Evolutionary conservation across 352 stramenopile species (phyloP).

Genomic region (Phytopythium sindhum): DNA sequence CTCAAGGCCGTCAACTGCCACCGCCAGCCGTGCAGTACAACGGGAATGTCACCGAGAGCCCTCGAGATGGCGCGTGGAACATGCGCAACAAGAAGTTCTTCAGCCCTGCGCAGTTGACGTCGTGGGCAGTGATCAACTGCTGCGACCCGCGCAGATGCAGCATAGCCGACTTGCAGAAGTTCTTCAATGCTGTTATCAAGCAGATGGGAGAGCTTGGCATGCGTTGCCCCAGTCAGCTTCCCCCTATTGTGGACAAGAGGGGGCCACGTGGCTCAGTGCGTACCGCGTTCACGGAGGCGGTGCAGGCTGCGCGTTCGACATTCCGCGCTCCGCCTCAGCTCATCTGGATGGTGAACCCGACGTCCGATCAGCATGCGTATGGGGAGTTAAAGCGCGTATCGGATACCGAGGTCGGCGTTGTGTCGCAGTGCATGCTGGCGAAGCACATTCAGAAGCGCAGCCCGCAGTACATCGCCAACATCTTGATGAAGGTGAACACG

Average conservation of each 20-base stretch:
- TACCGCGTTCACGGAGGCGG: slow-evolving; percentile 34
- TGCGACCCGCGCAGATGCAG: slow-evolving; percentile 39
- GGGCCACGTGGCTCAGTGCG: slow-evolving; percentile 31
- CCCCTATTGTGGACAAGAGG: slow-evolving; percentile 40
- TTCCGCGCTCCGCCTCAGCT: slow-evolving; percentile 38
- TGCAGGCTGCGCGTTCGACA: slow-evolving; percentile 23
- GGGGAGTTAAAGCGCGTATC: slow-evolving; percentile 75
- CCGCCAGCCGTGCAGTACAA: slow-evolving; percentile 52
- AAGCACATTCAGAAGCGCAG: slow-evolving; percentile 64
- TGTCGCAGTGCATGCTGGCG: slow-evolving; percentile 74
- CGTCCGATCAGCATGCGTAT: slow-evolving; percentile 41
- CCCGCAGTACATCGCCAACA: slow-evolving; percentile 68
- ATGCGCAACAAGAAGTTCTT: slow-evolving; percentile 60
- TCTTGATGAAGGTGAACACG: slow-evolving; percentile 77
- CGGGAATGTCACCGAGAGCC: slow-evolving; percentile 34
- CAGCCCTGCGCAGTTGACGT: slow-evolving; percentile 32
- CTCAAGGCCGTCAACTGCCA: slow-evolving; percentile 40
- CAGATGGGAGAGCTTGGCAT: slow-evolving; percentile 64
- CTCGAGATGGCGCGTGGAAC: slow-evolving; percentile 66
- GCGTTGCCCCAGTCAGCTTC: slow-evolving; percentile 23
- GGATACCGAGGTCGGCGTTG: slow-evolving; percentile 63
- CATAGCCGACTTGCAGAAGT: slow-evolving; percentile 31
- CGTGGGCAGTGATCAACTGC: slow-evolving; percentile 51
- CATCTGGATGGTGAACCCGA: slow-evolving; percentile 59
- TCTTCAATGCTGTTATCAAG: slow-evolving; percentile 53